Conservation (phyloP, 179 eudicot genomes). For the Corrigiola litoralis region DNA sequence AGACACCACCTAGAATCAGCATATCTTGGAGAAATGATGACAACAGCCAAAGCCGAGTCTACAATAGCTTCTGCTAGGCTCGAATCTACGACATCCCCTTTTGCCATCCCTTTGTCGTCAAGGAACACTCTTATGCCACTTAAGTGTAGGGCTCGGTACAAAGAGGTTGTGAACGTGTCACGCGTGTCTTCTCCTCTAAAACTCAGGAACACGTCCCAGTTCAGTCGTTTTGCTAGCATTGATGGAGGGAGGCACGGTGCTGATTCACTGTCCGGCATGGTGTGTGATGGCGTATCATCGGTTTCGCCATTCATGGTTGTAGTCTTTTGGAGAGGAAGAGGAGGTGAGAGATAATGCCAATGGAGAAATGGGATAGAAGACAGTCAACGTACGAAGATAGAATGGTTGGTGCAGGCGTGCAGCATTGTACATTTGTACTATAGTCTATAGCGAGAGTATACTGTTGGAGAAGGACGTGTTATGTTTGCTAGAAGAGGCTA, state of each 20-base stretch:
- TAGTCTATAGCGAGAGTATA: too few species aligned
- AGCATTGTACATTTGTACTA: too few species aligned
- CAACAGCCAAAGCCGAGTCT: slow-evolving; percentile 38
- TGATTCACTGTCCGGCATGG: not conserved
- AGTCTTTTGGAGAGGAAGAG: too few species aligned
- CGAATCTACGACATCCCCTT: slow-evolving; percentile 27
- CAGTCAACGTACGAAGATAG: too few species aligned
- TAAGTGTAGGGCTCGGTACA: slow-evolving; percentile 8
- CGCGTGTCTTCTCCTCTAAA: slow-evolving; percentile 50
- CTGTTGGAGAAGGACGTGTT: too few species aligned
- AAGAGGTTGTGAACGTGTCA: slow-evolving; percentile 11
- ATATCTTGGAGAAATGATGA: slow-evolving; percentile 29
- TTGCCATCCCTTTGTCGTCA: slow-evolving; percentile 19
- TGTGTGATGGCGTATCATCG: not conserved
- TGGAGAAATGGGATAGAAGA: too few species aligned
- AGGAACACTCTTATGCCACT: slow-evolving; percentile 27
- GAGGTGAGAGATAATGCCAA: too few species aligned
- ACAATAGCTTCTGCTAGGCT: slow-evolving; percentile 24
- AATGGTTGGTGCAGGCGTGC: too few species aligned
- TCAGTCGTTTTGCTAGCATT: slow-evolving; percentile 24
- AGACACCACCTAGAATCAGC: slow-evolving; percentile 36
- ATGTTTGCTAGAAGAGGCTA: too few species aligned
- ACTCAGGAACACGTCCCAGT: slow-evolving; percentile 45
- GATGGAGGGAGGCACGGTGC: slow-evolving; percentile 31
- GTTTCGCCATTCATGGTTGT: too few species aligned